Evolutionary conservation across 495 filamentous ascomycete species (phyloP).

Genomic region (Trichoderma virens): DNA sequence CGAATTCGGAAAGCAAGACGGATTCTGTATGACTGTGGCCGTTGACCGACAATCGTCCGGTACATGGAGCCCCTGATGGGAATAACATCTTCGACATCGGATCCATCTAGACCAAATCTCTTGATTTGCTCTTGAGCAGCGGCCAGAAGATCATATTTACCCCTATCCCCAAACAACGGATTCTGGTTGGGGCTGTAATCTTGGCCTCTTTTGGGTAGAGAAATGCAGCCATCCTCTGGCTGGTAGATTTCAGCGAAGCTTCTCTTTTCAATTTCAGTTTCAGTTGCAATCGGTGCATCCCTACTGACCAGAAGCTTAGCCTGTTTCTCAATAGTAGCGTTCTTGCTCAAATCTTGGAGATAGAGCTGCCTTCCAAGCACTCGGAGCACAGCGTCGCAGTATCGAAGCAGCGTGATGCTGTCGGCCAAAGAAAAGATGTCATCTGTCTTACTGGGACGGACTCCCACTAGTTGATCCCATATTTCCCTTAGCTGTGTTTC

Average conservation of each 20-base stretch:
- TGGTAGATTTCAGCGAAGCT: not conserved
- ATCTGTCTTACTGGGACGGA: slow-evolving; percentile 11
- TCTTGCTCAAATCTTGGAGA: slow-evolving; percentile 14
- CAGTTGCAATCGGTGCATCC: not conserved
- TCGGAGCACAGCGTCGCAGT: slow-evolving; percentile 16
- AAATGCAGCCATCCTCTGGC: not conserved
- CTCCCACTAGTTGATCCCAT: slow-evolving; percentile 17
- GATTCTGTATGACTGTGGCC: slow-evolving; percentile 14
- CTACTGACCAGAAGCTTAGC: slow-evolving; percentile 12
- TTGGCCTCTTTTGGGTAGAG: not conserved
- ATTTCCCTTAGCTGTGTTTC: slow-evolving; percentile 6
- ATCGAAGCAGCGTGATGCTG: slow-evolving; percentile 20
- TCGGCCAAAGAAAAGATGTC: slow-evolving; percentile 14
- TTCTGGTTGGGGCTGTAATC: not conserved
- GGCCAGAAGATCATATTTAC: not conserved
- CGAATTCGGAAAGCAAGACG: slow-evolving; percentile 13
- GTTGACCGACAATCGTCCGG: slow-evolving; percentile 8
- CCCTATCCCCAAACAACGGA: not conserved
- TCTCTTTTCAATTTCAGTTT: not conserved
- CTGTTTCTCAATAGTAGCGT: slow-evolving; percentile 13
- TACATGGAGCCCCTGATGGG: slow-evolving; percentile 15
- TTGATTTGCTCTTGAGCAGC: not conserved
- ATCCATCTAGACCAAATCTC: not conserved
- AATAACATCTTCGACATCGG: slow-evolving; percentile 13
- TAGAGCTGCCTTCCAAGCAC: slow-evolving; percentile 12